Evolutionary conservation across 2,329 filamentous ascomycete genomes (phyloP), one percentile per base, ranked within the genome.

Genomic region (Fusarium clavum): DNA sequence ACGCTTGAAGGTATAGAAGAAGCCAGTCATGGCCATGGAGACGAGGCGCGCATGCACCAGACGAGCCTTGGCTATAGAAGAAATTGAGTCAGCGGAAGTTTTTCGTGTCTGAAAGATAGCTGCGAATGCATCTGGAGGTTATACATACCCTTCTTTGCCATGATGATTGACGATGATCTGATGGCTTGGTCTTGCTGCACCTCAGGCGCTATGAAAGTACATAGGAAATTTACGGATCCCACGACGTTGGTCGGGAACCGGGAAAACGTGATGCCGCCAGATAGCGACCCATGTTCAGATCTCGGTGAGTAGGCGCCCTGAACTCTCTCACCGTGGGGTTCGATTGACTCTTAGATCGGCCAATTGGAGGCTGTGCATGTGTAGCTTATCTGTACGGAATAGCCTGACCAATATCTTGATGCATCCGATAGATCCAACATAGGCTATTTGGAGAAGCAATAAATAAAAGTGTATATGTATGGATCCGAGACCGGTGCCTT

Each of bases 21-120:
- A 99, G 77, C 96, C 96, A 27, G 96, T 99, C 91, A 97, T 91
- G 80, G 96, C 96, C 96, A 99, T 99, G 70, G 94, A 97, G 80
- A 99, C 86, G 73, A 99, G 91, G 80, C 96, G 94, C 81, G 98
- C 95, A 79, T 93, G 89, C 79, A 99, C 91, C 73, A 95, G 91
- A 80, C 97, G 94, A 78, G 94, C 93, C 86, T 98, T 98, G 67
- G 86, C 94, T 97, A 80, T 41, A 41, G 8, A 25, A 32, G 16
- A 25, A 43, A 29, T 61, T 54, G 44, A n/a, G 65, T 75, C 32
- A 73, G 64, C 41, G 16, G 20, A 6, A 40, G 12, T 25, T 16
- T n/a, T n/a, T 24, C 5, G 13, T 22, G 18, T 5, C 3, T 22
- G 6, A 18, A 3, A 12, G 4, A 12, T 2, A 3, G 5, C 41